Evolutionary conservation across 208 protist species (phyloP).

Genomic region (Trypanosoma cruzi): DNA sequence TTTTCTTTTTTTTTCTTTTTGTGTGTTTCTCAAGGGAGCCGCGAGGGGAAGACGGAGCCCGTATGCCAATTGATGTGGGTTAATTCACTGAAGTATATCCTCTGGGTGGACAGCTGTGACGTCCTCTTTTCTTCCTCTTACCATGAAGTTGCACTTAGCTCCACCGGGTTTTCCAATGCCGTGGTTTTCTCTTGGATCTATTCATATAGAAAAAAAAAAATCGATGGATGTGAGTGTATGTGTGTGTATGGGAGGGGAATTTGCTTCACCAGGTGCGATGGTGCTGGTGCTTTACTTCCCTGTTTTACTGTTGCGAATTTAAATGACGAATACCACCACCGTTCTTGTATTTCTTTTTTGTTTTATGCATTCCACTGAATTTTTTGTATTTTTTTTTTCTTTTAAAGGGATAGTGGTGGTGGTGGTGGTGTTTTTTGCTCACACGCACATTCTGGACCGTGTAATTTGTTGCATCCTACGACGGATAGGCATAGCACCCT

Average conservation of each 20-base stretch:
- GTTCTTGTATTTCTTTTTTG: neutral
- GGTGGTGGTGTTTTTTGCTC: neutral
- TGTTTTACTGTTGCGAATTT: neutral
- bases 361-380: no score
- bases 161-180: neutral
- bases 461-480: neutral
- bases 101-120: neutral
- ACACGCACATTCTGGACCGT: neutral
- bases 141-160: neutral
- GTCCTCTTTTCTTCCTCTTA: neutral
- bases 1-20: slow-evolving; percentile 1
- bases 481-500: slow-evolving; percentile 7
- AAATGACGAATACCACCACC: no score
- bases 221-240: neutral
- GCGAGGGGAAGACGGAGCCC: neutral
- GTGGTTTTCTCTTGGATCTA: neutral
- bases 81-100: neutral
- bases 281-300: neutral
- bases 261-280: neutral
- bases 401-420: no score
- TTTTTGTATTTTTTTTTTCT: neutral
- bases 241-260: neutral
- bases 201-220: neutral
- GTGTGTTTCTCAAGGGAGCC: neutral
- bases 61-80: neutral